Base-by-base conservation (phyloP, 257 asterid species). In the Plantago ovata region DNA sequence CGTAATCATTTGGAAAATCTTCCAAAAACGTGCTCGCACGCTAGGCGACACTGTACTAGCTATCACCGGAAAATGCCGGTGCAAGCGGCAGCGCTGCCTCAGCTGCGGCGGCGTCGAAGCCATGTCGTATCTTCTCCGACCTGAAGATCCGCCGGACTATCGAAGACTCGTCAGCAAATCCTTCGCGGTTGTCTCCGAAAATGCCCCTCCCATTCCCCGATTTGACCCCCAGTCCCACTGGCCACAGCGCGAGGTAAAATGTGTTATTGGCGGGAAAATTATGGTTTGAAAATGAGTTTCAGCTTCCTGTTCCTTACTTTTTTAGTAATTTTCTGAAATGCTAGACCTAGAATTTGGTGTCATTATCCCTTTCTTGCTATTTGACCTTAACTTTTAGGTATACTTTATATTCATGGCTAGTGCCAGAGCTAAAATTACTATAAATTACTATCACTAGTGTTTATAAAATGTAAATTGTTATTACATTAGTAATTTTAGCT, bases 1-100 rank as follows among this genome's bases (percentile, higher is more conserved):
- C 15, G 80, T 75, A 68, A 79, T 81, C 32, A 74, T 87, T 11
- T 91, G 92, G 94, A 70, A 81, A 41, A 47, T 81, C 21, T 91
- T 85, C 80, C 70, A 62, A 49, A 38, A 73, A 65, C 81, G 89
- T 10, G 96, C 94, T 9, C 84, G 86, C 44, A 65, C 95, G 20
- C 86, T 91, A 3, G 77, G 71, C n/a, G 81, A 83, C 16, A 81
- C 96, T 9, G 73, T 91, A 20, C 16, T 77, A n/a, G 74, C 68
- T 10, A 3, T 49, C 13, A 70, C 47, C 47, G 73, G 52, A 40
- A 56, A 63, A 10, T 90, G 98, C 75, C 70, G 42, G 22, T 90
- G 96, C 62, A 58, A 52, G 33, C 72, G 77, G 11, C 69, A 65
- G 50, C 69, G 84, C 46, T 90, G 98, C 80, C 77, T 84, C 60